Percentiles rank a stretch among this genome's conserved stretches.
Evolutionary conservation across 1,284 basidiomycete genomes (phyloP).

Genomic region (Cystobasidium pallidum): DNA sequence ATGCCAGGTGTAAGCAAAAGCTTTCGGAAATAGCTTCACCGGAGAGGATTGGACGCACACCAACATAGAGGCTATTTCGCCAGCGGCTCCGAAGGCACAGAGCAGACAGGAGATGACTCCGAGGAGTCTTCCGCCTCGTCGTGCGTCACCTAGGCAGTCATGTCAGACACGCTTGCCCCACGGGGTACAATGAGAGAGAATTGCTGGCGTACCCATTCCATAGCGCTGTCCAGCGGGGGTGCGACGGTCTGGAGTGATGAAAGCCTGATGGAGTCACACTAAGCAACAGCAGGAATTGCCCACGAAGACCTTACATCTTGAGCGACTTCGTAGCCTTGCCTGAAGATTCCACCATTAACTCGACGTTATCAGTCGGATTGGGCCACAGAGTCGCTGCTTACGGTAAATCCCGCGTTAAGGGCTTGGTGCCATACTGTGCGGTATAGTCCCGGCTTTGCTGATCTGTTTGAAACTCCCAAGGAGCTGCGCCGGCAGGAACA

Average conservation of each 20-base stretch:
- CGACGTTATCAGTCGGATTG: too few relatives aligned
- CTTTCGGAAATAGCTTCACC: not conserved
- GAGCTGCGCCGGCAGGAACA: not conserved
- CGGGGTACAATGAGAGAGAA: not conserved
- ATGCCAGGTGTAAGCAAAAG: not conserved
- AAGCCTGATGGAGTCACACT: not conserved
- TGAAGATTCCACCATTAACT: too few relatives aligned
- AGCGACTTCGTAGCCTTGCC: not conserved
- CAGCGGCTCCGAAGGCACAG: not conserved
- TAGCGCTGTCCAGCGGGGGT: constrained; percentile 13
- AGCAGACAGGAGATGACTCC: constrained; percentile 1
- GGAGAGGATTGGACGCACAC: not conserved
- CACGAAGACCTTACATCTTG: not conserved
- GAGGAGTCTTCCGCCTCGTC: constrained; percentile 28
- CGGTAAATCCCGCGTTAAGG: not conserved
- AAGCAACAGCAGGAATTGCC: not conserved
- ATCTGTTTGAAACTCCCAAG: not conserved
- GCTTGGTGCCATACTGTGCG: not conserved
- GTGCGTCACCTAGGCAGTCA: constrained; percentile 20
- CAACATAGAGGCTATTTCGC: constrained; percentile 28
- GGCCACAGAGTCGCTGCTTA: too few relatives aligned
- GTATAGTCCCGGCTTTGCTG: constrained; percentile 1
- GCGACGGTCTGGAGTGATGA: constrained; percentile 1
- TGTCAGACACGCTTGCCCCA: not conserved
- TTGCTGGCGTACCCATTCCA: not conserved